Evolutionary conservation across 2,329 filamentous ascomycete genomes (phyloP).

Genomic region (Akanthomyces lecanii): DNA sequence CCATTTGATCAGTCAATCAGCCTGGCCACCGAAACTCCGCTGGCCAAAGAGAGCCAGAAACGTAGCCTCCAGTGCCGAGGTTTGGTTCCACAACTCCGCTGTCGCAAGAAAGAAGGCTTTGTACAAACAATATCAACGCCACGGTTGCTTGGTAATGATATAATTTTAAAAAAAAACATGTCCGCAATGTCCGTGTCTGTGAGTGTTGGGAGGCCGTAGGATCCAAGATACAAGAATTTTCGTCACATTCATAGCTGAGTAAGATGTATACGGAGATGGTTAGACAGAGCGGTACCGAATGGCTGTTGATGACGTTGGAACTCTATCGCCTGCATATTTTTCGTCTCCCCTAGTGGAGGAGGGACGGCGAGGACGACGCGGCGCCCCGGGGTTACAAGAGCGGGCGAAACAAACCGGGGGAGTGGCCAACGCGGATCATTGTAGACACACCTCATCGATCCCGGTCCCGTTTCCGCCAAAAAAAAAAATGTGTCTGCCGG

Average conservation of each 20-base stretch:
- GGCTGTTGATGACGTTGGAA: conserved; percentile 10
- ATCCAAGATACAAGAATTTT: background rate
- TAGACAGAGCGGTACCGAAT: background rate
- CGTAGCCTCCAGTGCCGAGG: background rate
- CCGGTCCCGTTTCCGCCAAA: background rate
- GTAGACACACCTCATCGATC: background rate
- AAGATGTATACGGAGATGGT: background rate
- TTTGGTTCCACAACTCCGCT: conserved; percentile 4
- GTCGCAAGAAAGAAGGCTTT: no score
- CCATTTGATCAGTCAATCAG: no score
- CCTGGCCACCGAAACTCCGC: background rate
- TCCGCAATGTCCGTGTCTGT: background rate
- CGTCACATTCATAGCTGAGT: background rate
- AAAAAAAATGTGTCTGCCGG: background rate
- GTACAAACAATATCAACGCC: background rate
- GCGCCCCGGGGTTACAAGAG: background rate
- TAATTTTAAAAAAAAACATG: no score
- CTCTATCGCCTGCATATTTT: background rate
- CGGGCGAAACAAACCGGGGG: background rate
- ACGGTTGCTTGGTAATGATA: background rate
- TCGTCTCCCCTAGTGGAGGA: background rate
- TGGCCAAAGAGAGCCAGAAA: background rate
- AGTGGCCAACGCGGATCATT: background rate
- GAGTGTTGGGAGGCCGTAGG: no score
- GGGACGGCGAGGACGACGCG: background rate